Base-by-base conservation (phyloP, 306 rosid genomes). In the Trichosanthes truncata region DNA sequence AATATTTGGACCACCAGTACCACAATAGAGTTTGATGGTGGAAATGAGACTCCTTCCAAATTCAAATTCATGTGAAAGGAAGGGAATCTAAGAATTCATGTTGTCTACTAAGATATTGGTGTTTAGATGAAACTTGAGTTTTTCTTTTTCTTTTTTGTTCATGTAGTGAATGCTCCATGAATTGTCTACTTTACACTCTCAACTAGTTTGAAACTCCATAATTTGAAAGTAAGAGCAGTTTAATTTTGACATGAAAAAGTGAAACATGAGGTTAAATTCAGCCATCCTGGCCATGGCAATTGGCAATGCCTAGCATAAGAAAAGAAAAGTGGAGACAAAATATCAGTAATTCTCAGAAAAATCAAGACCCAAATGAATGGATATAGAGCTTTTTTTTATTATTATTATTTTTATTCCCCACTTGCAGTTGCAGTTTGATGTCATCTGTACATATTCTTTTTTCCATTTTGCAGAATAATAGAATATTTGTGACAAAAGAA, bases 241-340 rank as follows among this genome's bases (percentile, higher is more conserved):
- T n/a, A 25, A n/a, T 4, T 68, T 38, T n/a, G 33, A 17, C 74
- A n/a, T 38, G 52, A 68, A 68, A 68, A 40, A 68, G 74, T 38
- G 74, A 36, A 66, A 57, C 6, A 6, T 49, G 26, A 25, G 35
- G 8, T 55, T 6, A 60, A 61, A 29, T 68, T 68, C 52, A 40
- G 74, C 51, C 29, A 68, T 68, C 52, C 17, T 10, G 21, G 73
- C 23, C 45, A 65, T 59, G 40, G 72, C 72, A 20, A 68, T 66
- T 59, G 40, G 72, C 72, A 20, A 68, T 66, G 48, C 49, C 31
- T 6, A n/a, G 74, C n/a, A 7, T 1, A 68, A n/a, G 52, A 69
- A 20, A 29, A 48, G 40, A 48, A 73, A 73, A 73, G 59, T 73
- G 60, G 78, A 73, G 21, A 73, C 60, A 46, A 69, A 41, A 73